Evolutionary conservation across 257 asterid genomes (phyloP).

Genomic region (Lithospermum erythrorhizon): DNA sequence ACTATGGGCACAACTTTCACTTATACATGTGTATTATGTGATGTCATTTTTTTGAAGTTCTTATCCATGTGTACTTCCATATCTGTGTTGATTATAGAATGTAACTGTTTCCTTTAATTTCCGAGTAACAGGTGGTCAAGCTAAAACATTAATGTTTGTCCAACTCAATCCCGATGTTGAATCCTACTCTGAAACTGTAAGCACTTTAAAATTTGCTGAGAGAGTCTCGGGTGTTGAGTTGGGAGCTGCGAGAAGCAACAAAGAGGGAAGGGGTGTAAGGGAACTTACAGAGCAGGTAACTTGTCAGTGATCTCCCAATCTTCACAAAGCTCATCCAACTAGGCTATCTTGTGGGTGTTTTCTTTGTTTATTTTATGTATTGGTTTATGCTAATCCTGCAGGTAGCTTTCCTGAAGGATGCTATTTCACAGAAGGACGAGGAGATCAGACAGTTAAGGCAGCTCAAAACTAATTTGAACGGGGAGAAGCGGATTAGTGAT

Average conservation of each 20-base stretch:
- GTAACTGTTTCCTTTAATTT: not conserved
- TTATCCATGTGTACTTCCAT: not conserved
- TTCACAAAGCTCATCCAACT: not conserved
- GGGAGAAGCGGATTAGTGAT: slow-evolving; percentile 32
- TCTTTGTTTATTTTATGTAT: not conserved
- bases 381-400: slow-evolving; percentile 18
- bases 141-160: slow-evolving; percentile 94
- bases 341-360: not conserved
- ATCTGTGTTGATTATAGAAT: slow-evolving; percentile 5
- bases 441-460: slow-evolving; percentile 52
- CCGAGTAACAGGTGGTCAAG: slow-evolving; percentile 71
- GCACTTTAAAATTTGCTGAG: slow-evolving; percentile 94
- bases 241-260: slow-evolving; percentile 88
- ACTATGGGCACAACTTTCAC: slow-evolving; percentile 19
- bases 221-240: slow-evolving; percentile 96
- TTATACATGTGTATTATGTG: not conserved
- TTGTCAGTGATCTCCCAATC: not conserved
- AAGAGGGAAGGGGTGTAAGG: slow-evolving; percentile 77
- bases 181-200: slow-evolving; percentile 77
- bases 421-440: slow-evolving; percentile 63
- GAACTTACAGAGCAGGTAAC: slow-evolving; percentile 93
- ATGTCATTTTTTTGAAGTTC: slow-evolving; percentile 3
- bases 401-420: slow-evolving; percentile 70
- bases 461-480: slow-evolving; percentile 30
- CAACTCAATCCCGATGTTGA: slow-evolving; percentile 95